Conservation (phyloP, 139 green algal species). For the Picochlorum sp. region DNA sequence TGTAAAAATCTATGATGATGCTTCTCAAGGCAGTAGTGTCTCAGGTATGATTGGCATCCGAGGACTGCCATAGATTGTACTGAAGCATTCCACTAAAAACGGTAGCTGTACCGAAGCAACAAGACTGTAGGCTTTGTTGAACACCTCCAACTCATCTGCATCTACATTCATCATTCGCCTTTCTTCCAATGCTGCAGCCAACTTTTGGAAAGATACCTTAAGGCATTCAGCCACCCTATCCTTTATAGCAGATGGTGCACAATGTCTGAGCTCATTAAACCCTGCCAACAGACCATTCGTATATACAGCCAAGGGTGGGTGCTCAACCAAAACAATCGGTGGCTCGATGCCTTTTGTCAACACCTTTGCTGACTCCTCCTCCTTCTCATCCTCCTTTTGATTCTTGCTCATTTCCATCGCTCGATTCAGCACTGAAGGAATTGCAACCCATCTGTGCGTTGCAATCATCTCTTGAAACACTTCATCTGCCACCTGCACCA, state of each 20-base stretch:
- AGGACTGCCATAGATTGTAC: slow-evolving; percentile 41
- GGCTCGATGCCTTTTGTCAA: slow-evolving; percentile 26
- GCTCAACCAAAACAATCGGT: slow-evolving; percentile 77
- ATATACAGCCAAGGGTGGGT: slow-evolving; percentile 84
- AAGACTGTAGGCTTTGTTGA: slow-evolving; percentile 22
- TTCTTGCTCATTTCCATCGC: slow-evolving; percentile 10
- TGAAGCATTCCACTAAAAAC: slow-evolving; percentile 48
- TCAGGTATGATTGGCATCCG: too few relatives aligned
- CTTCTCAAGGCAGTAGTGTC: too few relatives aligned
- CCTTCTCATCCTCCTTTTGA: not conserved
- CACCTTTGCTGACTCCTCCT: not conserved
- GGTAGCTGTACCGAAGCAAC: slow-evolving; percentile 44
- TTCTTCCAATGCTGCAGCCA: slow-evolving; percentile 45
- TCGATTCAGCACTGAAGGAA: slow-evolving; percentile 31
- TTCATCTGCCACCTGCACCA: slow-evolving; percentile 43
- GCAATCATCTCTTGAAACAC: slow-evolving; percentile 68
- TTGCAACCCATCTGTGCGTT: slow-evolving; percentile 76
- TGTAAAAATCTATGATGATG: too few relatives aligned
- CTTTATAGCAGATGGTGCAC: slow-evolving; percentile 43
- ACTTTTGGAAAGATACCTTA: slow-evolving; percentile 41
- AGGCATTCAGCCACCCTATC: slow-evolving; percentile 18
- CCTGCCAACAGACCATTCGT: slow-evolving; percentile 79
- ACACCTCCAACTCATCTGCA: slow-evolving; percentile 35
- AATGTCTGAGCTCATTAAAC: slow-evolving; percentile 95
- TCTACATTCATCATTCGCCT: slow-evolving; percentile 40